These are phyloP conservation scores for Lentinula novae-zelandiae DNA, from an alignment of 1,284 basidiomycete genomes.

Conservation along the genomic window DNA sequence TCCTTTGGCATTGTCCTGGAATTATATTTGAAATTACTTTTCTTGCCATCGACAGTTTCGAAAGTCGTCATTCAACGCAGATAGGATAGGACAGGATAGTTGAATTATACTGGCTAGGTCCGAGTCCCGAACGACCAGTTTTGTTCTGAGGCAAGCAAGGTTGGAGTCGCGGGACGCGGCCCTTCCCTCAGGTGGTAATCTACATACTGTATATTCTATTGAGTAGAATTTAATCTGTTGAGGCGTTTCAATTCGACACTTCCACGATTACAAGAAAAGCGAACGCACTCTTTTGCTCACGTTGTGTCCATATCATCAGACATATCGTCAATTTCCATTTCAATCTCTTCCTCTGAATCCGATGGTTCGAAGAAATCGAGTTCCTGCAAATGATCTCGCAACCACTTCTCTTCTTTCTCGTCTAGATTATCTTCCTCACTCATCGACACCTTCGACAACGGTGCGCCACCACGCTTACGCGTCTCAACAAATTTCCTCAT, in stretches of 20 bases:
- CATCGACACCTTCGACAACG: conserved; percentile 44
- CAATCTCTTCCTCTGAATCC: conserved; percentile 31
- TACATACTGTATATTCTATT: too few species aligned
- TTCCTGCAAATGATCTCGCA: conserved; percentile 39
- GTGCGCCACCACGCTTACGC: conserved; percentile 36
- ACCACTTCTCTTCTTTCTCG: conserved; percentile 38
- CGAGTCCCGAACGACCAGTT: too few species aligned
- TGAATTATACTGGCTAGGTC: too few species aligned
- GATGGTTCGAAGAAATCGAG: conserved; percentile 47
- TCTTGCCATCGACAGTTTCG: too few species aligned
- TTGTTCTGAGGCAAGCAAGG: too few species aligned
- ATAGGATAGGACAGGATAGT: too few species aligned
- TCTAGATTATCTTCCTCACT: conserved; percentile 35
- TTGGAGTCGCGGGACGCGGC: too few species aligned
- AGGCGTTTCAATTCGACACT: background rate
- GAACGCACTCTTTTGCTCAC: background rate
- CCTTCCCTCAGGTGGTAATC: too few species aligned
- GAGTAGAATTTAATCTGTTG: too few species aligned
- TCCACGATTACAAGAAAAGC: background rate
- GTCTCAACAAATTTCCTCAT: conserved; percentile 42
- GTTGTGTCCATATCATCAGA: background rate
- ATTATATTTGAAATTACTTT: too few species aligned
- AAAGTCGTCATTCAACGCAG: too few species aligned
- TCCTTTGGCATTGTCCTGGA: too few species aligned
- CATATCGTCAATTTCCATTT: conserved; percentile 18